phyloP scores from a whole-genome alignment of 805 yeast species.

The Candida tammaniensis region DNA sequence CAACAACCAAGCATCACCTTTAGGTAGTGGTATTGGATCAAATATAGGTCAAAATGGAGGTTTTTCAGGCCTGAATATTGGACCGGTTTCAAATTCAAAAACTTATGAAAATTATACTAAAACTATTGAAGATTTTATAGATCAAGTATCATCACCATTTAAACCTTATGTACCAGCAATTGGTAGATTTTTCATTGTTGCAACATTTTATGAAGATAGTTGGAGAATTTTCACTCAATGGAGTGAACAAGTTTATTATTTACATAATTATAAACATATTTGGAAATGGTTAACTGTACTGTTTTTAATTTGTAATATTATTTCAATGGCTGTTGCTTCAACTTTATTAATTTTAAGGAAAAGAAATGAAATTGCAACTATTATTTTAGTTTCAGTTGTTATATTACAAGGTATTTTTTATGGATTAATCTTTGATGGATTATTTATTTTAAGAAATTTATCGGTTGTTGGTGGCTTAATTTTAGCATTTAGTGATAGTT shows the following conservation, averaged over 20 bases:
- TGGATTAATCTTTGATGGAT: slow-evolving; percentile 78
- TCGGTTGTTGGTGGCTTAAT: slow-evolving; percentile 91
- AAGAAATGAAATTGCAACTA: slow-evolving; percentile 67
- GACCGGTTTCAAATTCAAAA: slow-evolving; percentile 29
- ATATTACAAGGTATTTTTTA: slow-evolving; percentile 82
- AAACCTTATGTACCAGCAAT: slow-evolving; percentile 81
- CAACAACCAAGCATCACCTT: slow-evolving; percentile 14
- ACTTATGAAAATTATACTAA: slow-evolving; percentile 52
- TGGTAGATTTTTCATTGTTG: slow-evolving; percentile 87
- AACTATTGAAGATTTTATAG: slow-evolving; percentile 52
- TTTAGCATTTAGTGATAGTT: slow-evolving; percentile 81
- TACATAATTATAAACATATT: slow-evolving; percentile 73
- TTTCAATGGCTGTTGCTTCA: slow-evolving; percentile 72
- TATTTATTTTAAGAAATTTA: slow-evolving; percentile 80
- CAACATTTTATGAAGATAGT: slow-evolving; percentile 90
- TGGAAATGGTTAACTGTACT: slow-evolving; percentile 75
- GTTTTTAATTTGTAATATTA: slow-evolving; percentile 62
- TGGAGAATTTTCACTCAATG: slow-evolving; percentile 82
- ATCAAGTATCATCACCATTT: slow-evolving; percentile 48
- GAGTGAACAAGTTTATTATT: slow-evolving; percentile 84
- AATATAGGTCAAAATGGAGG: slow-evolving; percentile 12
- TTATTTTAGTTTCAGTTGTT: slow-evolving; percentile 66
- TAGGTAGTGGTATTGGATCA: slow-evolving; percentile 7
- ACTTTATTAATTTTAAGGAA: slow-evolving; percentile 67
- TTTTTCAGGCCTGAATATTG: slow-evolving; percentile 21